A percentile compares a stretch with the other conserved stretches of the same genome.
Evolutionary conservation across 2,329 filamentous ascomycete species (phyloP).

Genomic region (Elsinoe arachidis): DNA sequence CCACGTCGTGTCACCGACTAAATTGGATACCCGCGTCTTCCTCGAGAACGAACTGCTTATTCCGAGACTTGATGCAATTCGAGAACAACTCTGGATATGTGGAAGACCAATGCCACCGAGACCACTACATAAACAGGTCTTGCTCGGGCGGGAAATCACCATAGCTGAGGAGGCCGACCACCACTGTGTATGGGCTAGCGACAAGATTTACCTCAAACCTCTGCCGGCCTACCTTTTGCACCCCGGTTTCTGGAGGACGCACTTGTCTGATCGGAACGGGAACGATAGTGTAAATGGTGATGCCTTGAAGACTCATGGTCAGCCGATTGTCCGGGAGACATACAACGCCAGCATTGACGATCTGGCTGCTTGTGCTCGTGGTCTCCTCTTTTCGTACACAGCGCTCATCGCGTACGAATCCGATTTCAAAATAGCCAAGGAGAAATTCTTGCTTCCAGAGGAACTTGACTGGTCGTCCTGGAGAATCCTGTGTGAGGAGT

Average conservation of each 20-base stretch:
- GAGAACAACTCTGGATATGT: neutral
- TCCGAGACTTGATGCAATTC: neutral
- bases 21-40: neutral
- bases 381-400: constrained; percentile 16
- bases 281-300: neutral
- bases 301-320: neutral
- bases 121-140: constrained; percentile 21
- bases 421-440: constrained; percentile 16
- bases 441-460: constrained; percentile 11
- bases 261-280: neutral
- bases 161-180: constrained; percentile 15
- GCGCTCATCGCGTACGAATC: constrained; percentile 13
- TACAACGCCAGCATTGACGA: neutral
- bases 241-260: neutral
- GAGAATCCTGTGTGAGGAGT: neutral
- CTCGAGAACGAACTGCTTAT: neutral
- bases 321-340: neutral
- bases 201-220: constrained; percentile 18
- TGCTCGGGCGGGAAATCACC: constrained; percentile 15
- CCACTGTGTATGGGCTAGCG: constrained; percentile 16
- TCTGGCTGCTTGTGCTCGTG: constrained; percentile 9
- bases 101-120: constrained; percentile 20
- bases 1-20: neutral
- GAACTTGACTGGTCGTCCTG: constrained; percentile 13
- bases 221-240: constrained; percentile 15